These are phyloP conservation scores for Trichoderma hamatum DNA, from an alignment of 2,329 filamentous ascomycete species.

Conservation along the genomic window DNA sequence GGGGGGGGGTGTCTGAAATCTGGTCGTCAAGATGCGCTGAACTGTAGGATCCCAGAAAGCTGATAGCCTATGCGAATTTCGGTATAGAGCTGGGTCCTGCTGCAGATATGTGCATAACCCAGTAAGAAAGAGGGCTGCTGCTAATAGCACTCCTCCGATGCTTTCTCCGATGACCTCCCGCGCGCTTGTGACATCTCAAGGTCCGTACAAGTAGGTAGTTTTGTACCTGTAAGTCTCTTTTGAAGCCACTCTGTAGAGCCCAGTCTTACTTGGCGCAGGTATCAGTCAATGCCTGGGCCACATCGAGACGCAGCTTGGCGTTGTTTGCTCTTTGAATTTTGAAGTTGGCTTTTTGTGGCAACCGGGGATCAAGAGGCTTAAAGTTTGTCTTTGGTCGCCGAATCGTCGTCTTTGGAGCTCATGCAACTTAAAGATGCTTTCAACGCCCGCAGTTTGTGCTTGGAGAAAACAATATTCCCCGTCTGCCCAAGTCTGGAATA, in stretches of 20 bases:
- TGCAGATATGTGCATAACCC: neutral
- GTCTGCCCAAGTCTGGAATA: neutral
- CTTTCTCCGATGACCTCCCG: neutral
- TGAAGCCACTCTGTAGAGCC: neutral
- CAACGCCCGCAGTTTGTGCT: slow-evolving; percentile 10
- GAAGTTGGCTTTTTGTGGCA: neutral
- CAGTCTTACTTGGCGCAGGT: neutral
- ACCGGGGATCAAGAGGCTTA: slow-evolving; percentile 3
- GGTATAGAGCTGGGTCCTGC: slow-evolving; percentile 4
- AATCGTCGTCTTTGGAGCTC: neutral
- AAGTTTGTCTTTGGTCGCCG: slow-evolving; percentile 15
- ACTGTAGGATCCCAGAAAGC: neutral
- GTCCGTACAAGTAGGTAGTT: neutral
- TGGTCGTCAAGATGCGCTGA: slow-evolving; percentile 11
- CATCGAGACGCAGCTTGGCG: neutral
- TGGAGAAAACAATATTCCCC: neutral
- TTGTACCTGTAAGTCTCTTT: slow-evolving; percentile 1
- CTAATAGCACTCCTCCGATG: slow-evolving; percentile 14
- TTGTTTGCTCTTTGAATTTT: neutral
- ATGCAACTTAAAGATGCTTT: slow-evolving; percentile 3
- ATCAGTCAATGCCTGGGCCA: neutral
- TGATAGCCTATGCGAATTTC: neutral
- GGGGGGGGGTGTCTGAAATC: slow-evolving; percentile 4
- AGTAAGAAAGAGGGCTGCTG: neutral
- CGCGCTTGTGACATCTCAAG: neutral